Evolutionary conservation across 345 rosid species (phyloP), one percentile per base, ranked within the genome.

Genomic region (Microthlaspi erraticum): DNA sequence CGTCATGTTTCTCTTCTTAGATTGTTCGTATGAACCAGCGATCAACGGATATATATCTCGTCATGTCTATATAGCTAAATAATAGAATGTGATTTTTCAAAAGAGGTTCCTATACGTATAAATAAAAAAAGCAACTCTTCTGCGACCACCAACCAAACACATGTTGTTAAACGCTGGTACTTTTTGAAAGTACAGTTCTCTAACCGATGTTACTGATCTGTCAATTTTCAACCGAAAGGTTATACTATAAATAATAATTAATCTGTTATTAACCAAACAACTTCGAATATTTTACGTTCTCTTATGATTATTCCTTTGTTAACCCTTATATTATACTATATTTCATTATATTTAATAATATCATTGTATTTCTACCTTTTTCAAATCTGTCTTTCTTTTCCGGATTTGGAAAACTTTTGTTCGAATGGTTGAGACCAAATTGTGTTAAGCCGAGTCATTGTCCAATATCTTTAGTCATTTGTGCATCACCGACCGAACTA

Each of bases 361-460:
- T 6, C 8, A 26, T 51, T 13, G 42, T 23, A 16, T 34, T 32
- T 58, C 6, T 2, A 34, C 51, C 74, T 68, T 75, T 75, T 68
- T n/a, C 70, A 29, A 68, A 60, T 75, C 64, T 75, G 70, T 68
- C 78, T 53, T 68, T 18, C 69, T 68, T 68, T 75, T 75, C 74
- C 78, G 31, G 64, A 68, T 68, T 68, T 75, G 74, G 78, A 68
- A 68, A 75, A 67, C 29, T 75, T 68, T 68, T 75, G 69, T 61
- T 75, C 42, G 64, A 53, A 75, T 68, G 64, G 64, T 7, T 60
- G 74, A 45, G 51, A 68, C 64, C 74, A 17, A 68, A 73, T 60
- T 58, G 78, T 67, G 74, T 60, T 36, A 3, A 60, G 52, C 38
- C 59, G 74, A 52, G 74, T 61, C 74, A 75, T 44, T 60, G 54